Conservation (phyloP, 2,329 filamentous ascomycete species). For the Lecanicillium sp. region DNA sequence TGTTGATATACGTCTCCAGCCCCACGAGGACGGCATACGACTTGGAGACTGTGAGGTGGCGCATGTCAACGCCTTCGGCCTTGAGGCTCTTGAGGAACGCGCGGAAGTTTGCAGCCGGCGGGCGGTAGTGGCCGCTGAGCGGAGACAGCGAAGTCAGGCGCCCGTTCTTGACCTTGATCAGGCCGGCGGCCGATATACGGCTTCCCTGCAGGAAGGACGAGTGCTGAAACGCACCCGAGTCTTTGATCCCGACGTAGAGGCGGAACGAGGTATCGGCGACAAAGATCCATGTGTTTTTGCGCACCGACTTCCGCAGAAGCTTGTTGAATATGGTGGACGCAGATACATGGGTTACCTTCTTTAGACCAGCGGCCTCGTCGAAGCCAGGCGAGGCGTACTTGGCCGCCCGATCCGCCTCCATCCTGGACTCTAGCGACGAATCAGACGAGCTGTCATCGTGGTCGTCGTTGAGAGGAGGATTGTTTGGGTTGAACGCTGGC, state of each 20-base stretch:
- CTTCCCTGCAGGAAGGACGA: constrained; percentile 81
- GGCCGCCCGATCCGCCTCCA: constrained; percentile 52
- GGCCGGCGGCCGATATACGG: constrained; percentile 72
- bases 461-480: constrained; percentile 9
- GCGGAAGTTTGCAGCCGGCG: constrained; percentile 74
- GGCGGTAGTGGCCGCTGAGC: constrained; percentile 74
- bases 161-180: constrained; percentile 79
- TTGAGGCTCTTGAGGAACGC: constrained; percentile 70
- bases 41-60: constrained; percentile 68
- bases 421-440: constrained; percentile 35
- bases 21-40: constrained; percentile 78
- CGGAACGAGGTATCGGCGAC: constrained; percentile 80
- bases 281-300: constrained; percentile 91
- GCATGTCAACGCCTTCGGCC: constrained; percentile 70
- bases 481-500: constrained; percentile 37
- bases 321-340: constrained; percentile 71
- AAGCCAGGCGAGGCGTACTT: constrained; percentile 60
- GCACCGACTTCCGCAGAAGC: constrained; percentile 68
- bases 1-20: constrained; percentile 70
- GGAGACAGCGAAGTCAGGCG: constrained; percentile 66
- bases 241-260: constrained; percentile 85
- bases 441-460: constrained; percentile 22
- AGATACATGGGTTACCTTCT: constrained; percentile 54
- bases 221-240: constrained; percentile 82
- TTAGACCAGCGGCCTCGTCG: constrained; percentile 49